phyloP scores from a whole-genome alignment of 108 stramenopile species.

The Nitzschia sp. region DNA sequence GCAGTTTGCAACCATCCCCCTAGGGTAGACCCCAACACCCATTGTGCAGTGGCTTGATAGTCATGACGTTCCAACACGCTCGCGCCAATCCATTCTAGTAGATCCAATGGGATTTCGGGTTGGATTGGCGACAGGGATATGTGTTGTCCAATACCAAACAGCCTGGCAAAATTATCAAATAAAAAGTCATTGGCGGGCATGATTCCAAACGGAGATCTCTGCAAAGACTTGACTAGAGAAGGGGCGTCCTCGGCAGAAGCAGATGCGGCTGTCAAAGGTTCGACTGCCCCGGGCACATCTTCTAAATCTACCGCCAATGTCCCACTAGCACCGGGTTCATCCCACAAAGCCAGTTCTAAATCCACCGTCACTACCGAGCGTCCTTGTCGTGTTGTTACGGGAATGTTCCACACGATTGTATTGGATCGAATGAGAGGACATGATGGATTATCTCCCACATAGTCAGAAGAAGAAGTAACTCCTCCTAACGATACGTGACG shows the following conservation, averaged over 20 bases:
- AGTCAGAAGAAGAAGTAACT: conserved; percentile 5
- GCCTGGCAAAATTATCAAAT: conserved; percentile 64
- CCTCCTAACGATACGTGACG: conserved; percentile 59
- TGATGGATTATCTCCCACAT: conserved; percentile 1
- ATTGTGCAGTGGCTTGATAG: conserved; percentile 20
- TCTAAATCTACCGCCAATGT: background rate
- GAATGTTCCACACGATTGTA: conserved; percentile 30
- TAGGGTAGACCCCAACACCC: conserved; percentile 28
- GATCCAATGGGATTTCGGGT: conserved; percentile 25
- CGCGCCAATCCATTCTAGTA: conserved; percentile 26
- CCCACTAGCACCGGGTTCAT: conserved; percentile 46
- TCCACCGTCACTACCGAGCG: conserved; percentile 45
- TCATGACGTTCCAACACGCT: conserved; percentile 45
- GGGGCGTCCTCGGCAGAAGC: background rate
- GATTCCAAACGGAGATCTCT: conserved; percentile 16
- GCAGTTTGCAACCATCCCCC: conserved; percentile 66
- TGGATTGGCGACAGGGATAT: conserved; percentile 64
- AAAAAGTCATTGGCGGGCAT: conserved; percentile 34
- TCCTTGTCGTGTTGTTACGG: conserved; percentile 17
- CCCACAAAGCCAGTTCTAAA: conserved; percentile 73
- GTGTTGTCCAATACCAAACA: conserved; percentile 88
- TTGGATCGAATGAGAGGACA: conserved; percentile 43
- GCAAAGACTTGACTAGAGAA: conserved; percentile 29
- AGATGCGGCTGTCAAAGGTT: background rate
- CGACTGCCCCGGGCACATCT: background rate